phyloP scores from a whole-genome alignment of 164 flowering plant genomes.

The Litsea cubeba region DNA sequence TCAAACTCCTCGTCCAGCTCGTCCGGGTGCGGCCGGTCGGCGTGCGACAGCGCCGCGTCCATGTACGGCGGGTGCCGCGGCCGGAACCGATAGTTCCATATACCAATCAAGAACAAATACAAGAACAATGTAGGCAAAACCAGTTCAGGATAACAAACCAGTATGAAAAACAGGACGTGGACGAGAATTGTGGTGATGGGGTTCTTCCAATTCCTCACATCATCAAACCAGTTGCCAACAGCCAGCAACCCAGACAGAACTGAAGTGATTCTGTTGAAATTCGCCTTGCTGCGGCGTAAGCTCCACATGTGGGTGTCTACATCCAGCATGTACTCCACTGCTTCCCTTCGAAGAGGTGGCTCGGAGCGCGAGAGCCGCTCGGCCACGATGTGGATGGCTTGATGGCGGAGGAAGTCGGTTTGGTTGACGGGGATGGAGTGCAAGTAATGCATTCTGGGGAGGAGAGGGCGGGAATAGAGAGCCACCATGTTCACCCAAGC shows the following conservation, averaged over 20 bases:
- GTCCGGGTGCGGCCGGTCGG: constrained; percentile 51
- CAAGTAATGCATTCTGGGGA: constrained; percentile 84
- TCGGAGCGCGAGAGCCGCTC: constrained; percentile 60
- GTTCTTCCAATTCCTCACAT: constrained; percentile 62
- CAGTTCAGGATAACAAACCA: constrained; percentile 77
- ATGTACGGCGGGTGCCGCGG: constrained; percentile 74
- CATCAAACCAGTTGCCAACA: constrained; percentile 43
- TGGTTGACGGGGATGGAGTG: constrained; percentile 58
- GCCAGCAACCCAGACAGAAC: constrained; percentile 44
- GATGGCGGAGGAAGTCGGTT: constrained; percentile 55
- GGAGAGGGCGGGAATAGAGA: constrained; percentile 59
- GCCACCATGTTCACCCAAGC: constrained; percentile 77
- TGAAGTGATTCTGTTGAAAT: constrained; percentile 57
- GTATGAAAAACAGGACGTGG: constrained; percentile 57
- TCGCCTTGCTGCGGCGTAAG: constrained; percentile 72
- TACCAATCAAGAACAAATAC: constrained; percentile 68
- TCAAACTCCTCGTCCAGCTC: constrained; percentile 90
- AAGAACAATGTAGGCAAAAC: constrained; percentile 75
- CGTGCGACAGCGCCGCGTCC: constrained; percentile 58
- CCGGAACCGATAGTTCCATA: constrained; percentile 80
- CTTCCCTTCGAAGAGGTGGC: constrained; percentile 72
- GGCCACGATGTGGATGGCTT: constrained; percentile 72
- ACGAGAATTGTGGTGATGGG: constrained; percentile 72
- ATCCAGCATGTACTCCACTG: constrained; percentile 77
- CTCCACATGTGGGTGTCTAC: constrained; percentile 73